Base-by-base conservation (phyloP, 2,329 filamentous ascomycete species). In the Penicillium fuscoglaucum region DNA sequence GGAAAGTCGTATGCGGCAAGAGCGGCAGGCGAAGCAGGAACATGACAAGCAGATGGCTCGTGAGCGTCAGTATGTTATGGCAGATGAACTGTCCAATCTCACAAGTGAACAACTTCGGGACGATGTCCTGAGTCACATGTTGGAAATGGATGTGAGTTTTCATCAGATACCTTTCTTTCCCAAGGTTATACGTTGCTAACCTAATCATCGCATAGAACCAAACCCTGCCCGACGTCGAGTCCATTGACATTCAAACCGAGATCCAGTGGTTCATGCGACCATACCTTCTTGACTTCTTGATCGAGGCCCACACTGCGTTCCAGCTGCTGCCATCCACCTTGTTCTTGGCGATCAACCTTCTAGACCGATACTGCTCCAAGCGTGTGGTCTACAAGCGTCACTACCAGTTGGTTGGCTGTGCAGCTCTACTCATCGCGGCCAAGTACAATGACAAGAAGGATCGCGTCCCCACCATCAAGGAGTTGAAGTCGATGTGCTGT, bases 211-310 rank as follows among this genome's bases (percentile, higher is more conserved):
- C 46, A 24, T 65, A 88, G 86, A 85, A 88, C 70, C 90, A 96
- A 78, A 98, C 95, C 29, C 82, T 98, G 65, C 91, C 95, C 54
- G 95, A 99, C 76, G 93, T 96, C 74, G 93, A 93, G 76, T 92
- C 96, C 37, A 99, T 99, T 75, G 95, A 99, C 76, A 97, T 98
- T 78, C 95, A 99, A 79, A 92, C 93, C 66, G 95, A 99, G 83
- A 98, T 99, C 63, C 92, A 98, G 75, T 99, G 95, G 95, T 98
- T 96, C 79, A 99, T 99, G 95, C 84, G 95, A 70, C 95, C 95
- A 0, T 98, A 97, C 76, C 87, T 99, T 37, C 90, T 99, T 73
- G 95, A 99, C 80, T 99, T 99, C 79, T 85, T 99, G 66, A 90
- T 98, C 70, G 95, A 99, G 83, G 95, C 93, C 51, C 95, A 99